A percentile compares a stretch with the other conserved stretches of the same genome.
Evolutionary conservation across 2,329 filamentous ascomycete genomes (phyloP).

Genomic region (Aspergillus caelatus): DNA sequence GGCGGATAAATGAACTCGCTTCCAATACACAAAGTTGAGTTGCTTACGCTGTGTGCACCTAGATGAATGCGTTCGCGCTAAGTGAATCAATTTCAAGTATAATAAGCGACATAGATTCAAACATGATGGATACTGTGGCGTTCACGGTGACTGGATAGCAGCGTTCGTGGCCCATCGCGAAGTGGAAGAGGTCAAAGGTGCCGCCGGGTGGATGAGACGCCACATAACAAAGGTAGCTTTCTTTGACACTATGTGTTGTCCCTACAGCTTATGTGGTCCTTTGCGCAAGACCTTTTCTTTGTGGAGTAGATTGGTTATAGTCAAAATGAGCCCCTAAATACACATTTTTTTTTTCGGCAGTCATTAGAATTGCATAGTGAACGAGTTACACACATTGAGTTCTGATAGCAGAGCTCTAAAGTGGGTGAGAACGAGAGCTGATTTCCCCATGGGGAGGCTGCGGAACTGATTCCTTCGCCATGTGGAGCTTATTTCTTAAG

Average conservation of each 20-base stretch:
- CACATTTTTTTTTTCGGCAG: not conserved
- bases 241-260: not conserved
- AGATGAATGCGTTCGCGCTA: not conserved
- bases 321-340: not conserved
- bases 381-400: not conserved
- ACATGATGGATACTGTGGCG: not conserved
- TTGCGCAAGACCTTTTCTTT: not conserved
- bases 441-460: slow-evolving; percentile 9
- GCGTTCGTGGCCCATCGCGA: not conserved
- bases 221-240: not conserved
- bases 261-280: not conserved
- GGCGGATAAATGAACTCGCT: slow-evolving; percentile 25
- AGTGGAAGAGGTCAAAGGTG: not conserved
- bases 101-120: not conserved
- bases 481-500: not conserved
- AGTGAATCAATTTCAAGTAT: not conserved
- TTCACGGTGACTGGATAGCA: not conserved
- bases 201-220: not conserved
- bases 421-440: not conserved
- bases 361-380: not conserved
- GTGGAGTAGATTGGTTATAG: not conserved
- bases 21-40: not conserved
- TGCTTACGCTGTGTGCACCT: not conserved
- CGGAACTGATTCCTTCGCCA: slow-evolving; percentile 4
- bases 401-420: not conserved